phyloP scores from a whole-genome alignment of 495 filamentous ascomycete genomes.

The Elaphomyces granulatus region DNA sequence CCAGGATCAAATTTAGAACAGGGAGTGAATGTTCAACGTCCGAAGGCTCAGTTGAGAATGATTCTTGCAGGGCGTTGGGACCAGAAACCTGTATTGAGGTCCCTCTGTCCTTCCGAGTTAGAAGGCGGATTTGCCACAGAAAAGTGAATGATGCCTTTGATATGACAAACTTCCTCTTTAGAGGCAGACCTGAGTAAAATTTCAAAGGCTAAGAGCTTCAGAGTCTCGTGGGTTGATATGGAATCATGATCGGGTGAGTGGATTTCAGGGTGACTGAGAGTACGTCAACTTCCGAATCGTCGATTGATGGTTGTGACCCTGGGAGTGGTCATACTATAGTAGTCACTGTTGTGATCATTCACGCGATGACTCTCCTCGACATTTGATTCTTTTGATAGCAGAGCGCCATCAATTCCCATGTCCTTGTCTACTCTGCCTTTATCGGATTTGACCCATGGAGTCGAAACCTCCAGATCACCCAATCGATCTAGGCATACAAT shows the following conservation, averaged over 20 bases:
- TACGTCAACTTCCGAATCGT: constrained; percentile 85
- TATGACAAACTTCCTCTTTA: constrained; percentile 87
- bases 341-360: constrained; percentile 13
- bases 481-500: constrained; percentile 69
- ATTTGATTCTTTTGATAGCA: constrained; percentile 51
- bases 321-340: constrained; percentile 28
- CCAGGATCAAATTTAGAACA: constrained; percentile 30
- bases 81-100: neutral
- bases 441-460: constrained; percentile 66
- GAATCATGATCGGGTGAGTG: constrained; percentile 40
- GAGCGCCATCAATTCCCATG: constrained; percentile 72
- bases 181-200: constrained; percentile 54
- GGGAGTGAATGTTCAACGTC: constrained; percentile 76
- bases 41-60: constrained; percentile 97
- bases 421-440: constrained; percentile 58
- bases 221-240: constrained; percentile 49
- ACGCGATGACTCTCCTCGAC: too few relatives aligned
- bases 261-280: constrained; percentile 53
- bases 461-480: constrained; percentile 65
- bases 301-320: constrained; percentile 47
- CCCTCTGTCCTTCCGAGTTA: constrained; percentile 7
- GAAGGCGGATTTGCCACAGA: constrained; percentile 38
- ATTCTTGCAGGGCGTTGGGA: too few relatives aligned
- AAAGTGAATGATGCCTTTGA: constrained; percentile 66
- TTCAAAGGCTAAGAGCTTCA: too few relatives aligned